phyloP scores from a whole-genome alignment of 148 eudicot species.

The Camellia japonica region DNA sequence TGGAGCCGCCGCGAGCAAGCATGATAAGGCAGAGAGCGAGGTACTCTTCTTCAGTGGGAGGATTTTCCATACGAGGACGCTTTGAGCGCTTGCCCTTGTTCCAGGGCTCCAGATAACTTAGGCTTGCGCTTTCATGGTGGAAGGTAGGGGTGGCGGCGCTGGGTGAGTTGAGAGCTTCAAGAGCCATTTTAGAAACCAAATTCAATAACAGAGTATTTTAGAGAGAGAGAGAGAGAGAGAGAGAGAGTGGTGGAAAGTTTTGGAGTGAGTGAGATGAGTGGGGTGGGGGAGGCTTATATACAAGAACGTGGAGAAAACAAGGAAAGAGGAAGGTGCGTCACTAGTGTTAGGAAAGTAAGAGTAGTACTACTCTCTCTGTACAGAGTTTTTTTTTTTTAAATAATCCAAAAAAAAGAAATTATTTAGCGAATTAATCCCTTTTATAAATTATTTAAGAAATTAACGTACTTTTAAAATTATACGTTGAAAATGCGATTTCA shows the following conservation, averaged over 20 bases:
- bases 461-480: too few relatives aligned
- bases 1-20: background rate
- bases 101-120: slow-evolving; percentile 26
- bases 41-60: slow-evolving; percentile 65
- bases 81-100: slow-evolving; percentile 52
- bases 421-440: too few relatives aligned
- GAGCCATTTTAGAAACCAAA: slow-evolving; percentile 30
- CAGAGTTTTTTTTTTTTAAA: too few relatives aligned
- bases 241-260: background rate
- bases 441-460: too few relatives aligned
- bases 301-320: too few relatives aligned
- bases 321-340: background rate
- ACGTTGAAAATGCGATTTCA: too few relatives aligned
- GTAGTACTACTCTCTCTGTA: too few relatives aligned
- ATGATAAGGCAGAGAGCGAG: slow-evolving; percentile 68
- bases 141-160: slow-evolving; percentile 15
- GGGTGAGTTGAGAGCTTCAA: slow-evolving; percentile 41
- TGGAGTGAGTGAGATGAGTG: slow-evolving; percentile 1
- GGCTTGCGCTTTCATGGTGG: background rate
- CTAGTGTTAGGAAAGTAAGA: background rate
- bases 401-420: too few relatives aligned
- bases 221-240: background rate
- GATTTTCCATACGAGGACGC: slow-evolving; percentile 30
- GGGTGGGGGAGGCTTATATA: background rate
- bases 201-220: background rate